Conservation (phyloP, 768 basidiomycete genomes). For the Termitomyces sp. region DNA sequence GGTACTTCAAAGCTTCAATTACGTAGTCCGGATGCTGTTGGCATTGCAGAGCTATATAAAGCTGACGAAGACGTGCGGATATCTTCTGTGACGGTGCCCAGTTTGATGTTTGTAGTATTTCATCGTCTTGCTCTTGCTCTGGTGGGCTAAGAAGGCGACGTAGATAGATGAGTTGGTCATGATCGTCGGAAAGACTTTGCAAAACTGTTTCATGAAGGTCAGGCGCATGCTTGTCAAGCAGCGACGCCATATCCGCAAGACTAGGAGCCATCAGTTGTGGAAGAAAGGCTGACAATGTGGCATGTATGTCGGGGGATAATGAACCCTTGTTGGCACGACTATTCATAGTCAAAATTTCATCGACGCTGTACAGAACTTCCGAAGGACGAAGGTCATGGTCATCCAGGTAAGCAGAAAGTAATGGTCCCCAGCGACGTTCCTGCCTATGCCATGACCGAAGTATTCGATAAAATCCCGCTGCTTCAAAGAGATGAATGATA, state of each 20-base stretch:
- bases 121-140: slow-evolving; percentile 32
- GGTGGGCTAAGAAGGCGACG: slow-evolving; percentile 63
- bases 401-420: slow-evolving; percentile 71
- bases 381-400: slow-evolving; percentile 61
- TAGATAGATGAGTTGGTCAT: slow-evolving; percentile 73
- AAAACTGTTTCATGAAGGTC: slow-evolving; percentile 65
- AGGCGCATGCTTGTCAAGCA: slow-evolving; percentile 71
- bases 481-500: slow-evolving; percentile 66
- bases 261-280: slow-evolving; percentile 61
- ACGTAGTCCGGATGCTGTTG: slow-evolving; percentile 62
- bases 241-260: slow-evolving; percentile 62
- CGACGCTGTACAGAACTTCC: slow-evolving; percentile 65
- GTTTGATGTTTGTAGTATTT: slow-evolving; percentile 19
- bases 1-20: slow-evolving; percentile 54
- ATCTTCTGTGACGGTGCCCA: slow-evolving; percentile 40
- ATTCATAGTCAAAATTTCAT: slow-evolving; percentile 55
- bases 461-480: slow-evolving; percentile 89
- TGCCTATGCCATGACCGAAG: slow-evolving; percentile 77
- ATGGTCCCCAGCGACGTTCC: slow-evolving; percentile 70
- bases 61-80: slow-evolving; percentile 46
- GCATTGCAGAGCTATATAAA: slow-evolving; percentile 74
- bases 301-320: slow-evolving; percentile 54
- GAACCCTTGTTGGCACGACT: slow-evolving; percentile 42
- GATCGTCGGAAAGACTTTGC: slow-evolving; percentile 38
- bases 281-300: slow-evolving; percentile 55